phyloP scores from a whole-genome alignment of 2,329 filamentous ascomycete species.

The Nemania bipapillata region DNA sequence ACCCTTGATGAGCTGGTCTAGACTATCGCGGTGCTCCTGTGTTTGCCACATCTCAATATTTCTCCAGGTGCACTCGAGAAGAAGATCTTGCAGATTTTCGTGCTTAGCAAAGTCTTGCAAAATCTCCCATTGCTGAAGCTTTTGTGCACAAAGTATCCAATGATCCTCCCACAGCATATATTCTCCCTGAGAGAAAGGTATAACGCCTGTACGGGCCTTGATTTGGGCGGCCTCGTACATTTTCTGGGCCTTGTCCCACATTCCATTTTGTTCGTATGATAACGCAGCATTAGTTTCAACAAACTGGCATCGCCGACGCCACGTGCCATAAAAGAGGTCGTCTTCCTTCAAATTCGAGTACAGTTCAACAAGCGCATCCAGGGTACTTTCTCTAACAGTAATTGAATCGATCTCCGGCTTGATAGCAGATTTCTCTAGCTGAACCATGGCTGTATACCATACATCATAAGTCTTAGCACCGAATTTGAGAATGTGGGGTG shows the following conservation, averaged over 20 bases:
- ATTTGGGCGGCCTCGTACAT: slow-evolving; percentile 97
- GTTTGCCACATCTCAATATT: slow-evolving; percentile 95
- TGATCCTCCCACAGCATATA: slow-evolving; percentile 99
- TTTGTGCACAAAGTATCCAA: slow-evolving; percentile 97
- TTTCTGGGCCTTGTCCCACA: slow-evolving; percentile 99
- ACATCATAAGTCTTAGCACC: slow-evolving; percentile 92
- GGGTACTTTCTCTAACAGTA: slow-evolving; percentile 87
- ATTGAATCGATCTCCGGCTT: slow-evolving; percentile 85
- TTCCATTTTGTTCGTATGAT: slow-evolving; percentile 97
- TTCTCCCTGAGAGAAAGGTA: slow-evolving; percentile 94
- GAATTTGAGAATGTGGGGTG: slow-evolving; percentile 95
- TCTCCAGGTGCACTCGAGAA: slow-evolving; percentile 94
- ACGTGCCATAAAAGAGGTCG: slow-evolving; percentile 96
- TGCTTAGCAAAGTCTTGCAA: slow-evolving; percentile 97
- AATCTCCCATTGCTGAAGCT: slow-evolving; percentile 99
- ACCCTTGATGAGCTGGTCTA: slow-evolving; percentile 94
- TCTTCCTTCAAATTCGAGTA: slow-evolving; percentile 93
- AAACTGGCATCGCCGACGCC: slow-evolving; percentile 93
- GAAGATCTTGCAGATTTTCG: slow-evolving; percentile 96
- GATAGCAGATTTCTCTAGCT: slow-evolving; percentile 89
- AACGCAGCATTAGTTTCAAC: slow-evolving; percentile 97
- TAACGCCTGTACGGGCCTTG: slow-evolving; percentile 93
- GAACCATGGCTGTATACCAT: slow-evolving; percentile 94
- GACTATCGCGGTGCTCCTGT: slow-evolving; percentile 83
- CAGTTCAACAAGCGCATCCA: slow-evolving; percentile 93